Evolutionary conservation across 177 flowering plant species (phyloP).

Genomic region (Vitis hybrid): DNA sequence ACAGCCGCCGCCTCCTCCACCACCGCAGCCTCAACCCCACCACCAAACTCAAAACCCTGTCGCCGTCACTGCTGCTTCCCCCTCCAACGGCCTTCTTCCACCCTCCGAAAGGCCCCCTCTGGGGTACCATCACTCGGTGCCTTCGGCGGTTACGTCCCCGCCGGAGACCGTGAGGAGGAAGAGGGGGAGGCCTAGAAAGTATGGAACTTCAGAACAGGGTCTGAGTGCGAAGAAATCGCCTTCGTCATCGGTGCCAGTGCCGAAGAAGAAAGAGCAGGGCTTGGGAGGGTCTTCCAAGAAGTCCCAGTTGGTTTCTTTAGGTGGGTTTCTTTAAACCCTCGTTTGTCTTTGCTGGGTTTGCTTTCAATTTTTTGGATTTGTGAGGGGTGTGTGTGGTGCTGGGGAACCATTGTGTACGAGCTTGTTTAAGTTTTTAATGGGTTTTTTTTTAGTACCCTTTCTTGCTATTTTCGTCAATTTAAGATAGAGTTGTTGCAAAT

Average conservation of each 20-base stretch:
- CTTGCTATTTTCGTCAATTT: not conserved
- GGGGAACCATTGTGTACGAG: not conserved
- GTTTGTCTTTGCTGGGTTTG: not conserved
- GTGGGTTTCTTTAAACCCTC: slow-evolving; percentile 22
- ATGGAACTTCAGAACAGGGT: slow-evolving; percentile 58
- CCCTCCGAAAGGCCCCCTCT: slow-evolving; percentile 19
- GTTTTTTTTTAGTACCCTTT: not conserved
- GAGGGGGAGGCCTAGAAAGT: slow-evolving; percentile 83
- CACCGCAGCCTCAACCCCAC: slow-evolving; percentile 16
- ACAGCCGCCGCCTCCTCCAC: slow-evolving; percentile 5
- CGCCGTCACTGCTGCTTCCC: slow-evolving; percentile 12
- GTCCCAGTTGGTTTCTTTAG: slow-evolving; percentile 39
- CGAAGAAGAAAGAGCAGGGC: slow-evolving; percentile 30
- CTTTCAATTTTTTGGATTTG: not conserved
- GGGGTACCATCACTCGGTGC: slow-evolving; percentile 45
- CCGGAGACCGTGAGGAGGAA: slow-evolving; percentile 52
- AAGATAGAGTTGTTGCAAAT: not conserved
- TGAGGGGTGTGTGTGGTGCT: not conserved
- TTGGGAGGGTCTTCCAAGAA: slow-evolving; percentile 37
- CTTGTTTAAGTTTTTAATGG: not conserved
- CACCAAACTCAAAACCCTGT: slow-evolving; percentile 13
- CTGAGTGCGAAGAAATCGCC: slow-evolving; percentile 46
- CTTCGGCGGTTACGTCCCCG: slow-evolving; percentile 41
- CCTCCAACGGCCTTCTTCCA: slow-evolving; percentile 34
- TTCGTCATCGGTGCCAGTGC: slow-evolving; percentile 19